Base-by-base conservation (phyloP, 768 basidiomycete species). In the Lactifluus hygrophoroides region DNA sequence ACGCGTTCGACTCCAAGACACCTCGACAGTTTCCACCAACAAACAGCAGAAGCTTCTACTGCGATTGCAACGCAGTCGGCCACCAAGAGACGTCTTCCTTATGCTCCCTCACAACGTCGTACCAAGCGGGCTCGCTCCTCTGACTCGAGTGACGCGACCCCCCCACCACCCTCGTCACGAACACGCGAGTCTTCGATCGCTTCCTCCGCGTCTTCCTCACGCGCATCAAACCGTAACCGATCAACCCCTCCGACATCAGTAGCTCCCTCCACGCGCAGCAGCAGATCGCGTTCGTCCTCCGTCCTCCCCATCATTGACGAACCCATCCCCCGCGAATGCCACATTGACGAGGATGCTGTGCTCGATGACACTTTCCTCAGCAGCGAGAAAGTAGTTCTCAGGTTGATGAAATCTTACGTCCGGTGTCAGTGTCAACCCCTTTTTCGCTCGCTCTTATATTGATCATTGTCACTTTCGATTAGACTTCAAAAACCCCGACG, bases 401-500 rank as follows among this genome's bases (percentile, higher is more conserved):
- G 73, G 35, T 73, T 90, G 1, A 79, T 84, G 70, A 85, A 81
- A 65, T 77, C 79, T 0, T 90, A 90, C 65, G 85, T 85, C 70
- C 70, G 75, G 52, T 86, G 89, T 90, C 63, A 66, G 85, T 75
- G 16, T 43, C 19, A n/a, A n/a, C 51, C 34, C 30, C 21, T 6
- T 27, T n/a, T 54, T 23, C 43, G n/a, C 49, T 35, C 40, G 21
- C 14, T 16, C 14, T 32, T 10, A 28, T 46, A 13, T 40, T 54
- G 14, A 54, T 50, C 23, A 8, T 21, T 13, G 3, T 34, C 30
- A 25, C 17, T 28, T 38, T 17, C 30, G 1, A 27, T 10, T 35
- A 92, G 90, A 84, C 69, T 92, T 92, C 66, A 76, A 68, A 58
- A 88, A 92, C 65, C 82, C 76, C 5, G 67, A 78, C 37, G 81